Conservation (phyloP, 78 protist genomes). For the Capsaspora owczarzaki region DNA sequence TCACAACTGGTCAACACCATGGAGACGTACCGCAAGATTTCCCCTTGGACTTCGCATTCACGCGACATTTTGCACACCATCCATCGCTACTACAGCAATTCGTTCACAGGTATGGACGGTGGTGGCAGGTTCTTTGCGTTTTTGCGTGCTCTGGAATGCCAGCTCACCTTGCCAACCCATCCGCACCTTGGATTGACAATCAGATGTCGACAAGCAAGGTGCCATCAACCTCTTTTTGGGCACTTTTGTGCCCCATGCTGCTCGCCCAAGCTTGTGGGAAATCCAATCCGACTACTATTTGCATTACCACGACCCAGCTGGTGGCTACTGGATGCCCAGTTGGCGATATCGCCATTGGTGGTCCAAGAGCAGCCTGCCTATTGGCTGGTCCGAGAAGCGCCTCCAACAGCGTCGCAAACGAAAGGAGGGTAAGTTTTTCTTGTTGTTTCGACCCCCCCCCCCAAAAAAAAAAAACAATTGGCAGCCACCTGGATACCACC, state of each 20-base stretch:
- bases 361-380: no score
- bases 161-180: not conserved
- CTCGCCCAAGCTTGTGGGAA: not conserved
- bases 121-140: not conserved
- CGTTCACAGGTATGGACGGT: constrained; percentile 47
- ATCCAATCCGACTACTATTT: not conserved
- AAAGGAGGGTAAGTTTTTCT: no score
- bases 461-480: no score
- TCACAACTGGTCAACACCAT: constrained; percentile 65
- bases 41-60: constrained; percentile 9
- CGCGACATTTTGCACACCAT: constrained; percentile 46
- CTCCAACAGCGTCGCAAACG: no score
- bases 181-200: not conserved
- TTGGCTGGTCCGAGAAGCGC: no score
- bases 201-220: constrained; percentile 5
- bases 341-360: no score
- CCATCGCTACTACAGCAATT: constrained; percentile 72
- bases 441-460: no score
- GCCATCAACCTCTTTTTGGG: constrained; percentile 7
- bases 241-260: not conserved
- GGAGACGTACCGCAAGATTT: constrained; percentile 46
- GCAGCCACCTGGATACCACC: no score
- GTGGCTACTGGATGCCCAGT: no score
- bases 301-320: not conserved
- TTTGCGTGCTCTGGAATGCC: not conserved